Evolutionary conservation across 2,329 filamentous ascomycete genomes (phyloP), one percentile per base, ranked within the genome.

Genomic region (Canariomyces notabilis): DNA sequence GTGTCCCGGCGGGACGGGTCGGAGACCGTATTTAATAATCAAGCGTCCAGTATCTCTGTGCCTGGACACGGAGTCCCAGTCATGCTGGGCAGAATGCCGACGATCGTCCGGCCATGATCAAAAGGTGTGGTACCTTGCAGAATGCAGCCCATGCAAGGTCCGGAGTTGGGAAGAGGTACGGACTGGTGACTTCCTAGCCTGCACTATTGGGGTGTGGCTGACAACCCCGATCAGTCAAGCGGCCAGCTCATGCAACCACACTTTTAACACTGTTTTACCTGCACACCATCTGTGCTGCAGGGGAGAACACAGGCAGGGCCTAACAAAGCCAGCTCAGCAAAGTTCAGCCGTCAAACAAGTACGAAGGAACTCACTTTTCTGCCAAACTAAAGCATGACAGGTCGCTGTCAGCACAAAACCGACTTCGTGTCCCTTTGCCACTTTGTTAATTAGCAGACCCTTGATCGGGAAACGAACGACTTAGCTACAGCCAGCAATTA

Each of bases 121-220:
- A 31, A 36, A 12, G 26, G 37, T 40, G 42, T 36, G 48, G 48
- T 50, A 46, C 48, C 48, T 50, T 43, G 48, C 48, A 50, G 43
- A n/a, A n/a, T n/a, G n/a, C n/a, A n/a, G 18, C 31, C 20, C 15
- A 8, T 14, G 23, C 22, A 37, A 26, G 33, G 23, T 14, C 15
- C 39, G 29, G 26, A n/a, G n/a, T n/a, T 18, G 31, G 26, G 44
- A 22, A 16, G 26, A 15, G 15, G 20, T 16, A 7, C 14, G 34
- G 35, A 12, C 35, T 29, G 46, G 21, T 14, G 40, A 44, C n/a
- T n/a, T n/a, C n/a, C n/a, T n/a, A n/a, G n/a, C n/a, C n/a, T n/a
- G n/a, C n/a, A n/a, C 6, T 31, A 38, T 43, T 39, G 41, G 40
- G 18, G 19, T 23, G 32, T 44, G 46, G 46, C 41, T 37, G 41